Conservation (phyloP, 768 basidiomycete genomes). For the Russula earlei region DNA sequence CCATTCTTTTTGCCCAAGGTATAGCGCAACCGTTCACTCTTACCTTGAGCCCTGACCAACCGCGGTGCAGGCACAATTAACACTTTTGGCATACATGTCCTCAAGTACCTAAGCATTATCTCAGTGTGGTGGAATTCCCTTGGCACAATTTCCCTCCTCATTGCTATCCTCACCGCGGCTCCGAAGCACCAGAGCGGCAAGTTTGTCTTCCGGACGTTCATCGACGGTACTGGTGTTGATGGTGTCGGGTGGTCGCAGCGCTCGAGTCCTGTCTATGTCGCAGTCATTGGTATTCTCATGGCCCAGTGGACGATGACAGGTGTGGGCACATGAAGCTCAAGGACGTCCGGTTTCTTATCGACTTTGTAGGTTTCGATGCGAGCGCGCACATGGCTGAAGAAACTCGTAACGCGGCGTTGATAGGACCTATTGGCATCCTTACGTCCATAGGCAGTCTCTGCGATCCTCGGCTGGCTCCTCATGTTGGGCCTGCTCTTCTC, state of each 20-base stretch:
- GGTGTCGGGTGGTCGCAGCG: slow-evolving; percentile 54
- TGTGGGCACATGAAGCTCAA: slow-evolving; percentile 20
- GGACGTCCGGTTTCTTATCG: background rate
- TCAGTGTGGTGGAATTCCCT: slow-evolving; percentile 69
- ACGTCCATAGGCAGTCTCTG: slow-evolving; percentile 65
- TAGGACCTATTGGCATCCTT: slow-evolving; percentile 57
- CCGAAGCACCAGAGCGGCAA: slow-evolving; percentile 56
- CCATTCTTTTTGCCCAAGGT: slow-evolving; percentile 56
- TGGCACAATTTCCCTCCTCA: slow-evolving; percentile 60
- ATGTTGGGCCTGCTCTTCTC: slow-evolving; percentile 65
- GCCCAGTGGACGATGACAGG: slow-evolving; percentile 72
- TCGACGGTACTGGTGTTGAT: slow-evolving; percentile 53
- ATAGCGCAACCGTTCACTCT: background rate
- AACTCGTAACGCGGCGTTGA: slow-evolving; percentile 51
- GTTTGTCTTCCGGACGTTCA: slow-evolving; percentile 63
- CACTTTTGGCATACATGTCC: slow-evolving; percentile 59
- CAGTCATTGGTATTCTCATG: slow-evolving; percentile 61
- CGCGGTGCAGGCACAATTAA: slow-evolving; percentile 45
- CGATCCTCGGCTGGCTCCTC: slow-evolving; percentile 67
- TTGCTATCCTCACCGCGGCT: slow-evolving; percentile 63
- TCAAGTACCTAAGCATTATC: slow-evolving; percentile 60
- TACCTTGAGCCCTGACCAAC: background rate
- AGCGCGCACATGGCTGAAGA: slow-evolving; percentile 75
- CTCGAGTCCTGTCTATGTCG: slow-evolving; percentile 62
- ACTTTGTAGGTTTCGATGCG: slow-evolving; percentile 54